These are phyloP conservation scores for Dichomitus squalens DNA, from an alignment of 1,284 basidiomycete genomes.

Conservation along the genomic window DNA sequence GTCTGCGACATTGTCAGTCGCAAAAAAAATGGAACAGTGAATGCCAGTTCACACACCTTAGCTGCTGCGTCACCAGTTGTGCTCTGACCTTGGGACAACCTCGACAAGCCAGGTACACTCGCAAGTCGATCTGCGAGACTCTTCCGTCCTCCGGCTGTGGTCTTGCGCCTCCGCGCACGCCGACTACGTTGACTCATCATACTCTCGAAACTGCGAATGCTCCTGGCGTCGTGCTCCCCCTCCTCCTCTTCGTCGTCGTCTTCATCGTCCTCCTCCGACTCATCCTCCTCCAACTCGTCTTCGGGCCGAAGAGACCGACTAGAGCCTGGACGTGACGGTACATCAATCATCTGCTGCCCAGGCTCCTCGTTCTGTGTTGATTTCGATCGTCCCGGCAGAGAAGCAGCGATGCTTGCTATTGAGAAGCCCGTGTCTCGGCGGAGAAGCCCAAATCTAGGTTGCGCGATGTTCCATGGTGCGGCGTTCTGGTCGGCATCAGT, in stretches of 20 bases:
- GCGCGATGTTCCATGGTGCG: slow-evolving; percentile 33
- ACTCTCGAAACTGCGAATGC: slow-evolving; percentile 81
- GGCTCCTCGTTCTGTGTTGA: slow-evolving; percentile 46
- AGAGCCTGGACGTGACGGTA: slow-evolving; percentile 58
- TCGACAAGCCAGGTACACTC: slow-evolving; percentile 62
- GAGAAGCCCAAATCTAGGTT: slow-evolving; percentile 62
- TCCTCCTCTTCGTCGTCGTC: slow-evolving; percentile 41
- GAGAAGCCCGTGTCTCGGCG: slow-evolving; percentile 79
- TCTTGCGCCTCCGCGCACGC: slow-evolving; percentile 35
- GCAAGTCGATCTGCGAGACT: slow-evolving; percentile 79
- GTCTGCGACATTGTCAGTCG: slow-evolving; percentile 22
- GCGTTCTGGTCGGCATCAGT: slow-evolving; percentile 29
- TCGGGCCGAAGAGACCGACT: slow-evolving; percentile 41
- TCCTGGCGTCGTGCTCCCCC: slow-evolving; percentile 57
- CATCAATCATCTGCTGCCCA: slow-evolving; percentile 69
- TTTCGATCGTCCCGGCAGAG: slow-evolving; percentile 46
- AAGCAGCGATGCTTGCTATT: slow-evolving; percentile 76
- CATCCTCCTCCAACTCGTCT: slow-evolving; percentile 37
- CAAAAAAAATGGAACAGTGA: not conserved
- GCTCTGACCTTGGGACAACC: slow-evolving; percentile 38
- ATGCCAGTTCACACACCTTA: slow-evolving; percentile 24
- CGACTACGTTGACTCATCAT: slow-evolving; percentile 64
- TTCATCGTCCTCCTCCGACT: slow-evolving; percentile 31
- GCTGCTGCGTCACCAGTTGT: slow-evolving; percentile 18
- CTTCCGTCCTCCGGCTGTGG: slow-evolving; percentile 43